A percentile compares a stretch with the other conserved stretches of the same genome.
These are phyloP conservation scores for Acanthamoeba quina DNA, from an alignment of 208 protist genomes.

Conservation along the genomic window DNA sequence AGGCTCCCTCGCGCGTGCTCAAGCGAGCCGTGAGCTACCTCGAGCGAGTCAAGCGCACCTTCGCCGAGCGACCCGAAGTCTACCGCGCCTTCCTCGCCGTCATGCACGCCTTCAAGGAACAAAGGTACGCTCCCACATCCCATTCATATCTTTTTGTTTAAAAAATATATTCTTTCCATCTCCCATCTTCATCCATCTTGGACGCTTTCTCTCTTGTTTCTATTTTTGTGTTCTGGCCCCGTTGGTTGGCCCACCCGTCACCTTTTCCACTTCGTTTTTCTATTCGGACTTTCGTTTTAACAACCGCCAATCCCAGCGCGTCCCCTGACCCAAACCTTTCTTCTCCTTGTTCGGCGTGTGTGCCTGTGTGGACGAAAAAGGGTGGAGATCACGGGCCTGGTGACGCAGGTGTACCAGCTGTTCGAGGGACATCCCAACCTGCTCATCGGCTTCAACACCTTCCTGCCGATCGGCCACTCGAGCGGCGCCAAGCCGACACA, in stretches of 20 bases:
- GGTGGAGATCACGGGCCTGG: slow-evolving; percentile 9
- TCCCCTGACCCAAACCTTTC: too few species aligned
- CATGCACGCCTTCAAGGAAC: slow-evolving; percentile 57
- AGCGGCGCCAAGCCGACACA: not conserved
- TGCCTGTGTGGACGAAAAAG: not conserved
- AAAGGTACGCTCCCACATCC: not conserved
- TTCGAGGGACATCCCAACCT: slow-evolving; percentile 67
- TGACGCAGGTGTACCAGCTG: slow-evolving; percentile 58
- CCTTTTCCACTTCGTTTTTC: too few species aligned
- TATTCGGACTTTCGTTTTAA: not conserved
- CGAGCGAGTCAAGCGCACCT: slow-evolving; percentile 63
- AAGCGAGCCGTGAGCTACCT: slow-evolving; percentile 59
- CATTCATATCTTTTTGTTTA: not conserved
- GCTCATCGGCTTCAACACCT: slow-evolving; percentile 66
- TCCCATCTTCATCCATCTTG: not conserved
- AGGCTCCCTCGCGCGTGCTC: slow-evolving; percentile 48
- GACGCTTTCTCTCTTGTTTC: not conserved
- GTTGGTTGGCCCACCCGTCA: too few species aligned
- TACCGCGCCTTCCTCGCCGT: slow-evolving; percentile 55
- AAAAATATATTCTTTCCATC: not conserved
- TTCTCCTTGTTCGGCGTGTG: not conserved
- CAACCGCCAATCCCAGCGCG: too few species aligned
- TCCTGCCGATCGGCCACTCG: slow-evolving; percentile 41
- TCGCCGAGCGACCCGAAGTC: slow-evolving; percentile 12
- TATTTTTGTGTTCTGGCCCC: not conserved